Conservation (phyloP, 2,329 filamentous ascomycete species). For the Ophiostoma sp. region DNA sequence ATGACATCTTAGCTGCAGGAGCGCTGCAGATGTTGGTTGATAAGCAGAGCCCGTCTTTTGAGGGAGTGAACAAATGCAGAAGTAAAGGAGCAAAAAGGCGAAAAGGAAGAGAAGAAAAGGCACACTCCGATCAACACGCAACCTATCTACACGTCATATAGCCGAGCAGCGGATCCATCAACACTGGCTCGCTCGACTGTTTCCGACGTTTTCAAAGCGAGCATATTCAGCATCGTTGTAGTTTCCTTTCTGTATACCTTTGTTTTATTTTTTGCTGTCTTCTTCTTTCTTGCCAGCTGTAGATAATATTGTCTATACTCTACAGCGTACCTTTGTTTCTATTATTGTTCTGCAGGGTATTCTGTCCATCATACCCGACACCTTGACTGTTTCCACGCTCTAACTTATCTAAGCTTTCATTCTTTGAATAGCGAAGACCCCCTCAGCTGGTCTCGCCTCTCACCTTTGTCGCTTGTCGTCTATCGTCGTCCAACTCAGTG, state of each 20-base stretch:
- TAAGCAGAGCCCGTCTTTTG: neutral
- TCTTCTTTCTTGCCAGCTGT: too few species aligned
- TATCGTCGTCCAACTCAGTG: neutral
- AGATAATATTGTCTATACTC: too few species aligned
- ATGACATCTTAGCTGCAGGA: neutral
- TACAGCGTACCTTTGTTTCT: too few species aligned
- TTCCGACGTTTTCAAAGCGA: too few species aligned
- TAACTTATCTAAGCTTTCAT: neutral
- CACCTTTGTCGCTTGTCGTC: neutral
- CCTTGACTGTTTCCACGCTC: too few species aligned
- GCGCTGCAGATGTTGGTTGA: neutral
- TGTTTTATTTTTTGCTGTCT: neutral
- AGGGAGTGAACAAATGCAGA: too few species aligned
- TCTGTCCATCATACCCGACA: too few species aligned
- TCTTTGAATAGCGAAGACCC: neutral
- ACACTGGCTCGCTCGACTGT: neutral
- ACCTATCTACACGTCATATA: neutral
- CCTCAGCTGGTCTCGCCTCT: neutral
- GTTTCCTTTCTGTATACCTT: neutral
- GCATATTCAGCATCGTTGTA: neutral
- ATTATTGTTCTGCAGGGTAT: too few species aligned
- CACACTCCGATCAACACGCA: neutral
- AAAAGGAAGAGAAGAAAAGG: neutral
- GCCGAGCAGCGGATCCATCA: neutral
- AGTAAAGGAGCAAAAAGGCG: neutral